phyloP scores from a whole-genome alignment of 306 rosid species.

The Castanea sativa region DNA sequence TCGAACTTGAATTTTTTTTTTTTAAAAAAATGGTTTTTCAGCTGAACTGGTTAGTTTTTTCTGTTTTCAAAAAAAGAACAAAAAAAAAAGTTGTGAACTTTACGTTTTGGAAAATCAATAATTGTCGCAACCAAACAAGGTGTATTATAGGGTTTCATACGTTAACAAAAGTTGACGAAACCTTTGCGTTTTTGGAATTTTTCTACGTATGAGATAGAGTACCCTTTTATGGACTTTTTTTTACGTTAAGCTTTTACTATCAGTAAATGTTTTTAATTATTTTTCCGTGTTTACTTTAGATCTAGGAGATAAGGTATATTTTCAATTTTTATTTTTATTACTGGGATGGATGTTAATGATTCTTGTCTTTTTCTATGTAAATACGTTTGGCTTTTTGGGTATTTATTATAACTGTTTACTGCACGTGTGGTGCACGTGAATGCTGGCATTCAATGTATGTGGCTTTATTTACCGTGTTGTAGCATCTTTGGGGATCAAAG shows the following conservation, averaged over 20 bases:
- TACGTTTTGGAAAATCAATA: background rate
- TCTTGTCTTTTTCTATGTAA: constrained; percentile 24
- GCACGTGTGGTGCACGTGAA: constrained; percentile 26
- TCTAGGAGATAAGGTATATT: background rate
- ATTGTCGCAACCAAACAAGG: background rate
- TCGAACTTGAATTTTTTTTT: no score
- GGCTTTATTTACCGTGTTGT: background rate
- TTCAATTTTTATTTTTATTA: background rate
- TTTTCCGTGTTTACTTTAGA: constrained; percentile 1
- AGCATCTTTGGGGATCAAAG: constrained; percentile 6
- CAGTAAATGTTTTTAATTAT: background rate
- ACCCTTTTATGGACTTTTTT: background rate
- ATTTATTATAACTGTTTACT: no score
- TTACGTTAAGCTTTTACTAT: no score
- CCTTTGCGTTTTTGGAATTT: background rate
- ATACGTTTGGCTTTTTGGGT: constrained; percentile 5
- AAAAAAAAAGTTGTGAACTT: background rate
- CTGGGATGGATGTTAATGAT: background rate
- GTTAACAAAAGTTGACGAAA: background rate
- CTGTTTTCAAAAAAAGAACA: background rate
- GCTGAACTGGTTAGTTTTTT: background rate
- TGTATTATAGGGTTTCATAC: background rate
- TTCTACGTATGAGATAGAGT: background rate
- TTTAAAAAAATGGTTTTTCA: no score
- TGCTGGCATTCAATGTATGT: background rate